Conservation (phyloP, 2,329 filamentous ascomycete genomes). For the Celoporthe dispersa region DNA sequence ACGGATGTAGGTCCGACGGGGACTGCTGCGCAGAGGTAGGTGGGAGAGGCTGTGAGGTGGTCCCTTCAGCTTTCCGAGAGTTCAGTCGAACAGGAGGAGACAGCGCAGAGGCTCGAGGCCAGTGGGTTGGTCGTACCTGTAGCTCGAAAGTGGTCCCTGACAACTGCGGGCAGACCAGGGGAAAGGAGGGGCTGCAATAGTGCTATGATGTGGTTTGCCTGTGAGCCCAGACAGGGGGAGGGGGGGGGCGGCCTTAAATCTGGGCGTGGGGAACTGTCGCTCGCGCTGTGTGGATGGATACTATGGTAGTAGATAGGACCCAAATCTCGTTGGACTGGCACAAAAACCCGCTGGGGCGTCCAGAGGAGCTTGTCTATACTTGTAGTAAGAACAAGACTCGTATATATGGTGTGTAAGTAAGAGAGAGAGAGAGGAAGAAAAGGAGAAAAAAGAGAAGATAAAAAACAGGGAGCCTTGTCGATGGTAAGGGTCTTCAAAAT, state of each 20-base stretch:
- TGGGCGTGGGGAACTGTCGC: conserved; percentile 2
- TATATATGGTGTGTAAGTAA: neutral
- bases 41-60: neutral
- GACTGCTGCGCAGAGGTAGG: neutral
- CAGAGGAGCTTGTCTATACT: neutral
- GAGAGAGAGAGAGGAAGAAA: neutral
- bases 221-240: conserved; percentile 4
- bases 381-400: neutral
- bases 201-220: conserved; percentile 1
- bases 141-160: conserved; percentile 11
- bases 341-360: neutral
- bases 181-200: conserved; percentile 9
- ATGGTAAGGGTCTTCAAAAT: neutral
- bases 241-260: neutral
- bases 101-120: conserved; percentile 8
- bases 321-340: neutral
- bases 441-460: neutral
- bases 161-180: conserved; percentile 11
- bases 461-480: neutral
- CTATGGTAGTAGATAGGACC: neutral
- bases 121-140: neutral
- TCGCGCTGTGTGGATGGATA: conserved; percentile 4
- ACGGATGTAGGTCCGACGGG: neutral
- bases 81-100: conserved; percentile 6
- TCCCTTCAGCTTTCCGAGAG: neutral